Conservation (phyloP, 2,329 filamentous ascomycete species). For the Phialophora verrucosa region DNA sequence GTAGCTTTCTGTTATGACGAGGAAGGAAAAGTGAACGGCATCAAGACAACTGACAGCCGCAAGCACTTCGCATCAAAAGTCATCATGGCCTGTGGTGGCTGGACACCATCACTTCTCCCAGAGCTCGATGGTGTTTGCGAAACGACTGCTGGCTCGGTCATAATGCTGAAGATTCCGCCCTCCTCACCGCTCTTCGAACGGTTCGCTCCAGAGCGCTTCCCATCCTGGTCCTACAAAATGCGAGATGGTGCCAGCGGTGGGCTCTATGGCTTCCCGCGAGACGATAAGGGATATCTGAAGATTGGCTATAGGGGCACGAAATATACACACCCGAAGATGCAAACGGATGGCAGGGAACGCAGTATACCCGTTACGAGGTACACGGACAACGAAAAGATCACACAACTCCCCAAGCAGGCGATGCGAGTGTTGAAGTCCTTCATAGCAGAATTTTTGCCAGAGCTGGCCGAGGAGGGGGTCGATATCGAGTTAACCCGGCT, state of each 20-base stretch:
- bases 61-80: conserved; percentile 4
- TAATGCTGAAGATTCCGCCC: conserved; percentile 52
- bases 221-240: conserved; percentile 51
- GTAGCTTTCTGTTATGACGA: conserved; percentile 39
- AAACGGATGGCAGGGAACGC: conserved; percentile 47
- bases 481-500: conserved; percentile 53
- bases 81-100: conserved; percentile 83
- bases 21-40: conserved; percentile 41
- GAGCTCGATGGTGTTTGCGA: conserved; percentile 53
- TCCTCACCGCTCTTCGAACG: conserved; percentile 47
- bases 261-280: conserved; percentile 57
- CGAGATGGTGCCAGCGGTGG: conserved; percentile 49
- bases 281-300: conserved; percentile 54
- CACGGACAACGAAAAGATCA: conserved; percentile 32
- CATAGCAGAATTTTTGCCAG: conserved; percentile 51
- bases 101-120: conserved; percentile 75
- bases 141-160: conserved; percentile 56
- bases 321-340: conserved; percentile 53
- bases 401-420: conserved; percentile 41
- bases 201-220: conserved; percentile 54
- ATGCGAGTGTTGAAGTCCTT: conserved; percentile 44
- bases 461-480: conserved; percentile 47
- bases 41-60: conserved; percentile 25
- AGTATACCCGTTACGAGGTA: conserved; percentile 52
- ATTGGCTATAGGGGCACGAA: conserved; percentile 60